These are phyloP conservation scores for Trypanosoma scelopori DNA, from an alignment of 208 protist species.

Conservation along the genomic window DNA sequence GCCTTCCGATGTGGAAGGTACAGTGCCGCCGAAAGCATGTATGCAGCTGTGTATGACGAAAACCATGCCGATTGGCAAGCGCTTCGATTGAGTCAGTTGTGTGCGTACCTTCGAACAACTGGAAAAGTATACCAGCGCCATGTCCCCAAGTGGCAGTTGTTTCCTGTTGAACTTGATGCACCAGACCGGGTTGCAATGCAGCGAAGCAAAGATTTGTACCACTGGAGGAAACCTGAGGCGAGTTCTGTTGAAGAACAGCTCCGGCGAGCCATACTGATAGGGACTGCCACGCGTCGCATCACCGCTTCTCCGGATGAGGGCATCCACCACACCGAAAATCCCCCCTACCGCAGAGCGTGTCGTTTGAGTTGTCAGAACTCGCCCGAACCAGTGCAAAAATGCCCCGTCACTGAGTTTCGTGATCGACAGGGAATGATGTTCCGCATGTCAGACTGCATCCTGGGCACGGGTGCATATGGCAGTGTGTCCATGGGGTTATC, in stretches of 20 bases:
- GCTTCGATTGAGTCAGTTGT: constrained; percentile 25
- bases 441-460: constrained; percentile 40
- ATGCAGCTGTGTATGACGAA: constrained; percentile 11
- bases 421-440: constrained; percentile 44
- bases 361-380: background rate
- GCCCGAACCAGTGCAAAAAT: background rate
- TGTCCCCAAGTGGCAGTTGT: constrained; percentile 32
- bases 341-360: background rate
- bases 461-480: constrained; percentile 51
- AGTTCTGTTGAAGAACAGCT: constrained; percentile 27
- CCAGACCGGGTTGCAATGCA: background rate
- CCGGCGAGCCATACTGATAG: constrained; percentile 22
- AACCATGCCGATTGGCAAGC: constrained; percentile 12
- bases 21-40: constrained; percentile 15
- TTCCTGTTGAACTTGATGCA: constrained; percentile 22
- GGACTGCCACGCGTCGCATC: background rate
- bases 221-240: constrained; percentile 26
- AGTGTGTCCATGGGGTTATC: constrained; percentile 69
- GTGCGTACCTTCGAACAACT: constrained; percentile 22
- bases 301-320: background rate
- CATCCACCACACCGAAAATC: constrained; percentile 2
- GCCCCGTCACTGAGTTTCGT: constrained; percentile 28
- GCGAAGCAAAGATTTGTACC: constrained; percentile 10
- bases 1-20: constrained; percentile 12
- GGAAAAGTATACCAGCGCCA: constrained; percentile 12